Percentiles rank a stretch among this genome's conserved stretches.
Evolutionary conservation across 345 rosid genomes (phyloP).

Genomic region (Pistacia integerrima): DNA sequence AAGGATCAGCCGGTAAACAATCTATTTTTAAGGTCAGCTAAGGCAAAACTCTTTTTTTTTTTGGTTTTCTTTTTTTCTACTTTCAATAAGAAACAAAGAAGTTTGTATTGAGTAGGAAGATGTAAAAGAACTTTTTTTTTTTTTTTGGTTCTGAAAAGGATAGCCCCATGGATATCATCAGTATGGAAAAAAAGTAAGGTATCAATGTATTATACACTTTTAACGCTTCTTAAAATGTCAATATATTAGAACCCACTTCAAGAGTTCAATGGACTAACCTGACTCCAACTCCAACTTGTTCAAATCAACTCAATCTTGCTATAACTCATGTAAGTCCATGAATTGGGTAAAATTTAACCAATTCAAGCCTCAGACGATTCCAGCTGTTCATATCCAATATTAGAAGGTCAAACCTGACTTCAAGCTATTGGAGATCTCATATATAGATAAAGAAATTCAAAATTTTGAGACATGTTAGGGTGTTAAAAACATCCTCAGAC

Average conservation of each 20-base stretch:
- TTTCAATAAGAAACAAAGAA: too few relatives aligned
- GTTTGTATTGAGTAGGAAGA: too few relatives aligned
- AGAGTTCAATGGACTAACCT: slow-evolving; percentile 34
- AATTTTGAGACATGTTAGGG: neutral
- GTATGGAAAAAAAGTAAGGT: neutral
- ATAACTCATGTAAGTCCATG: slow-evolving; percentile 35
- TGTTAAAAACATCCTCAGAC: neutral
- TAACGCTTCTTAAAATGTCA: slow-evolving; percentile 13
- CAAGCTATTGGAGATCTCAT: slow-evolving; percentile 1
- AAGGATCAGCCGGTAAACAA: too few relatives aligned
- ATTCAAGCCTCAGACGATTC: slow-evolving; percentile 35
- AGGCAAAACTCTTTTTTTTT: too few relatives aligned
- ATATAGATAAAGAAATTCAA: neutral
- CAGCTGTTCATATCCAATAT: slow-evolving; percentile 32
- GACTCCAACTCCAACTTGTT: slow-evolving; percentile 32
- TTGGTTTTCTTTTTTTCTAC: too few relatives aligned
- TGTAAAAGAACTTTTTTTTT: too few relatives aligned
- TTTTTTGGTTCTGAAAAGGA: neutral
- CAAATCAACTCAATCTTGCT: slow-evolving; percentile 36
- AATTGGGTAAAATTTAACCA: slow-evolving; percentile 26
- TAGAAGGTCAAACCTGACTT: slow-evolving; percentile 25
- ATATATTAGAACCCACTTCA: slow-evolving; percentile 22
- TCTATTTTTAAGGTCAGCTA: too few relatives aligned
- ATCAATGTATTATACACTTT: neutral
- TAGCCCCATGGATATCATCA: neutral